Percentiles rank a stretch among this genome's conserved stretches.
Conservation (phyloP, 495 filamentous ascomycete genomes). For the Tetracladium marchalianum region DNA sequence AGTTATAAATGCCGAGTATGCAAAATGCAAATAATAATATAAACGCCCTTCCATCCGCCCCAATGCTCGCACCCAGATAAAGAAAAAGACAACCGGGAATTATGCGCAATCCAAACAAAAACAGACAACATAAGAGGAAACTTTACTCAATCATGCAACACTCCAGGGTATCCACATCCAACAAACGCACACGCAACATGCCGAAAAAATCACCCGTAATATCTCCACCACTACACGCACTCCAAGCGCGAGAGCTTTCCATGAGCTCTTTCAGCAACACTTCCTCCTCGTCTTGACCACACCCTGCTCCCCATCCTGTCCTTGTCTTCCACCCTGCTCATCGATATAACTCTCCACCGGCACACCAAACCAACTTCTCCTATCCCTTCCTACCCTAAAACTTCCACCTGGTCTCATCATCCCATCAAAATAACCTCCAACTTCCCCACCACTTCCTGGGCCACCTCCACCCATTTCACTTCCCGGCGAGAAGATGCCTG, state of each 20-base stretch:
- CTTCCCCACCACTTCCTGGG: conserved; percentile 1
- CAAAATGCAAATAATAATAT: too few relatives aligned
- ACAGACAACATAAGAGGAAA: too few relatives aligned
- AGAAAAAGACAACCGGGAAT: too few relatives aligned
- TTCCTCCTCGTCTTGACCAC: conserved; percentile 26
- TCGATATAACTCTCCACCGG: conserved; percentile 34
- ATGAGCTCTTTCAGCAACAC: conserved; percentile 33
- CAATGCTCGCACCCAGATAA: too few relatives aligned
- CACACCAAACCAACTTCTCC: conserved; percentile 53
- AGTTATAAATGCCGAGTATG: too few relatives aligned
- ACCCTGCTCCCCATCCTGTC: conserved; percentile 16
- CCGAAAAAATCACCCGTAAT: too few relatives aligned
- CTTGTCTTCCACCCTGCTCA: conserved; percentile 21
- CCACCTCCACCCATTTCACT: conserved; percentile 3
- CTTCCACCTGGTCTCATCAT: conserved; percentile 35
- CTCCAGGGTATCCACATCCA: too few relatives aligned
- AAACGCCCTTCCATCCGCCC: too few relatives aligned
- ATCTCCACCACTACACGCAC: not conserved
- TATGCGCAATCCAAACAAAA: too few relatives aligned
- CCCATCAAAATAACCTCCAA: conserved; percentile 35
- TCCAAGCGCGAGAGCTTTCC: not conserved
- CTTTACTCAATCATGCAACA: too few relatives aligned
- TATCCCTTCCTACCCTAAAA: conserved; percentile 52
- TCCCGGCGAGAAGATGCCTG: conserved; percentile 21
- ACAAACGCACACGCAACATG: not conserved